Base-by-base conservation (phyloP, 2,329 filamentous ascomycete genomes). In the Ploettnerulaceae sp. region DNA sequence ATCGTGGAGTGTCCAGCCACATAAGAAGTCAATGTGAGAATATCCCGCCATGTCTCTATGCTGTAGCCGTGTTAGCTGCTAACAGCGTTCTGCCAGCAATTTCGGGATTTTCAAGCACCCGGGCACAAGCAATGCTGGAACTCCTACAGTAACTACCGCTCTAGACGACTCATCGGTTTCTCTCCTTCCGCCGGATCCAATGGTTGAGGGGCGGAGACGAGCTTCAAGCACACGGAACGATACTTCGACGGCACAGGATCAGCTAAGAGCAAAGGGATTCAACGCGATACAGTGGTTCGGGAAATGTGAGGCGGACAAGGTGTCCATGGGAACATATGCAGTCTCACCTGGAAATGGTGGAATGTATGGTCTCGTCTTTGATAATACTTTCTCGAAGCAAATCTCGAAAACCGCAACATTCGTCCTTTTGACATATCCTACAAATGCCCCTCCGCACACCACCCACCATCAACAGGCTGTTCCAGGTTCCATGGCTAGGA, bases 61-160 rank as follows among this genome's bases (percentile, higher is more conserved):
- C 18, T 20, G 31, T 26, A 14, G 22, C 22, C 11, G 9, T 15
- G 2, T 7, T 29, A 15, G 41, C n/a, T n/a, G 22, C 41, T 64
- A 38, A 63, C 48, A 20, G 15, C 8, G 32, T 37, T n/a, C 4
- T 37, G 45, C 21, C 61, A 84, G 81, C 68, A 96, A 97, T 70
- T 95, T 98, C 66, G 93, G 90, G 63, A 86, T 98, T 62, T 94
- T 98, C 69, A 97, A 96, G 66, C 93, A 97, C 66, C 91, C 93
- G 2, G 89, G 90, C 56, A 83, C 44, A 45, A 57, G 51, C 43
- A 59, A 42, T 53, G 47, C 41, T 34, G 58, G 52, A 41, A 55
- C 55, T 25, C 40, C 52, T 4, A 35, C 43, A n/a, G 57, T 52
- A 35, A 55, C 54, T 26, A 39, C 51, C 5, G 34, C 48, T 29